Evolutionary conservation across 306 rosid genomes (phyloP).

Genomic region (Acacia crassicarpa): DNA sequence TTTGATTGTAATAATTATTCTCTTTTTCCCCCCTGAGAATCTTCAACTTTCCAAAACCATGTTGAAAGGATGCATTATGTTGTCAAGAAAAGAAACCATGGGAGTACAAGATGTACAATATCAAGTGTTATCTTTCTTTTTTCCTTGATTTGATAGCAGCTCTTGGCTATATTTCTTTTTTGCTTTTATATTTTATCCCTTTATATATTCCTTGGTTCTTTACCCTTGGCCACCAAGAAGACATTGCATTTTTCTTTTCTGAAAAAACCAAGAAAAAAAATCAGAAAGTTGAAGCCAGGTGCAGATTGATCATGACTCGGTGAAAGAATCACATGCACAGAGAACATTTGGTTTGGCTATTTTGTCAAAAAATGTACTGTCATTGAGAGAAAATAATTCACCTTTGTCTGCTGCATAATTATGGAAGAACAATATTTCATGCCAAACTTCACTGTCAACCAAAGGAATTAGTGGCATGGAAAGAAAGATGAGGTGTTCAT

Average conservation of each 20-base stretch:
- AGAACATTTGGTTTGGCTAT: not conserved
- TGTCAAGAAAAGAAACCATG: not conserved
- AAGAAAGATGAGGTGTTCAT: not conserved
- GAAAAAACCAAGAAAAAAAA: not conserved
- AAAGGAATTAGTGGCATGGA: not conserved
- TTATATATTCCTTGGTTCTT: slow-evolving; percentile 18
- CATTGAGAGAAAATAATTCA: not conserved
- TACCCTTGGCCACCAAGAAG: not conserved
- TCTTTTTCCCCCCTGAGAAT: not conserved
- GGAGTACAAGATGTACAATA: slow-evolving; percentile 19
- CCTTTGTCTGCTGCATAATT: not conserved
- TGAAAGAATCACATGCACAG: not conserved
- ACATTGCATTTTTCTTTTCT: not conserved
- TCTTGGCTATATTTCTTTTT: slow-evolving; percentile 1
- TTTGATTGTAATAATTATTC: not conserved
- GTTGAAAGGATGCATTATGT: slow-evolving; percentile 15
- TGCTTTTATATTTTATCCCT: not conserved
- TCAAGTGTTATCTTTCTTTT: not conserved
- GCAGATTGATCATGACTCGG: not conserved
- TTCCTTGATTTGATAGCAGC: not conserved
- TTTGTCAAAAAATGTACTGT: not conserved
- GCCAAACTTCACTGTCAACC: not conserved
- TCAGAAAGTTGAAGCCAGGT: not conserved
- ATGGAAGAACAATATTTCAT: not conserved
- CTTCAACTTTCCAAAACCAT: slow-evolving; percentile 3